Conservation (phyloP, 192 early-diverging fungal species). For the Oehlia diaphana region DNA sequence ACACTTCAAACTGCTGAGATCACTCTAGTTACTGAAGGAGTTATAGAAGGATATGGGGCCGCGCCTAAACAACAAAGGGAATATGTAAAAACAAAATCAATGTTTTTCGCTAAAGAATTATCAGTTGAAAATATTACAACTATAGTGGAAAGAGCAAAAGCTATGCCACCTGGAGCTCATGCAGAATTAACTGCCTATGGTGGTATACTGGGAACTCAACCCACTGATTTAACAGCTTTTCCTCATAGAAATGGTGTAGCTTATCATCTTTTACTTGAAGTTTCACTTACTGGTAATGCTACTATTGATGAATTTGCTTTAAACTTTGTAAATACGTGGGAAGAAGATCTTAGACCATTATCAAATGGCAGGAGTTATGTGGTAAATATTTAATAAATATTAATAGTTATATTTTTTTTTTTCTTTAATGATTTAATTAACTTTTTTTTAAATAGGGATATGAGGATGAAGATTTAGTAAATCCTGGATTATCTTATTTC, state of each 20-base stretch:
- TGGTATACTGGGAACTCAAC: conserved; percentile 2
- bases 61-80: conserved; percentile 3
- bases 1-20: neutral
- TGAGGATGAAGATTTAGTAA: conserved; percentile 28
- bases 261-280: neutral
- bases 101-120: conserved; percentile 9
- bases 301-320: neutral
- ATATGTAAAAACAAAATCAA: conserved; percentile 15
- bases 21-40: neutral
- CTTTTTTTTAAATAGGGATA: conserved; percentile 15
- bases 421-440: neutral
- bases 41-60: neutral
- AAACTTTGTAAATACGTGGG: conserved; percentile 12
- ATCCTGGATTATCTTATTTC: conserved; percentile 29
- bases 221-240: conserved; percentile 20
- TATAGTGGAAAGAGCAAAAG: neutral
- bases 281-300: neutral
- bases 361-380: conserved; percentile 29
- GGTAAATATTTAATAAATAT: conserved; percentile 3
- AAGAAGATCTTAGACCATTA: neutral
- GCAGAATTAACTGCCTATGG: conserved; percentile 18
- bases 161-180: neutral
- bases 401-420: neutral
- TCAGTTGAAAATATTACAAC: neutral
- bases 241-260: neutral